Evolutionary conservation across 257 asterid species (phyloP).

Genomic region (Dorcoceras hygrometricum): DNA sequence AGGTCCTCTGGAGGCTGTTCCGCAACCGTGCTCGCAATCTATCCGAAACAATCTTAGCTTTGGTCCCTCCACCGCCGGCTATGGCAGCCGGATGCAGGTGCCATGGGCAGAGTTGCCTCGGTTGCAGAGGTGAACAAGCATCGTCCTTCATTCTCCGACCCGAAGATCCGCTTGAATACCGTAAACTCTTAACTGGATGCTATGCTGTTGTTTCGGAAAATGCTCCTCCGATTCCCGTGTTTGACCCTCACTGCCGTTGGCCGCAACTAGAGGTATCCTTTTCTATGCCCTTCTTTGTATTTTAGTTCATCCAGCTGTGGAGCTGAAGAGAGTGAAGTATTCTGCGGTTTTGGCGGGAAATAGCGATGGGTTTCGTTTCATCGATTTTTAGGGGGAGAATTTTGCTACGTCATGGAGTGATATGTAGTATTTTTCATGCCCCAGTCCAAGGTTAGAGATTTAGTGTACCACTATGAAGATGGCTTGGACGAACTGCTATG

Average conservation of each 20-base stretch:
- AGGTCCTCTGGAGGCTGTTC: constrained; percentile 65
- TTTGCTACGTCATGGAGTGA: not conserved
- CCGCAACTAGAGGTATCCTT: constrained; percentile 47
- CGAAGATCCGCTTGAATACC: constrained; percentile 57
- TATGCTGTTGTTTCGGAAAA: constrained; percentile 54
- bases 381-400: constrained; percentile 26
- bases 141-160: constrained; percentile 47
- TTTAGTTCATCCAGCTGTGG: not conserved
- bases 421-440: not conserved
- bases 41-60: constrained; percentile 53
- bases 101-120: constrained; percentile 50
- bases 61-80: constrained; percentile 38
- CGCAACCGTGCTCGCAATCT: constrained; percentile 63
- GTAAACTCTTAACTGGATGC: constrained; percentile 52
- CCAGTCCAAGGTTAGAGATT: not conserved
- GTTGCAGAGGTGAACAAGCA: constrained; percentile 53
- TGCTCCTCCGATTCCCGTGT: constrained; percentile 47
- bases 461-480: not conserved
- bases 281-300: not conserved
- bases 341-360: constrained; percentile 36
- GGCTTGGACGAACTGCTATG: too few relatives aligned
- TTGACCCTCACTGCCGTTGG: constrained; percentile 59
- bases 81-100: constrained; percentile 46
- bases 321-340: not conserved
- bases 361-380: not conserved